These are phyloP conservation scores for Beta lomatogona DNA, from an alignment of 179 eudicot species.

Conservation along the genomic window DNA sequence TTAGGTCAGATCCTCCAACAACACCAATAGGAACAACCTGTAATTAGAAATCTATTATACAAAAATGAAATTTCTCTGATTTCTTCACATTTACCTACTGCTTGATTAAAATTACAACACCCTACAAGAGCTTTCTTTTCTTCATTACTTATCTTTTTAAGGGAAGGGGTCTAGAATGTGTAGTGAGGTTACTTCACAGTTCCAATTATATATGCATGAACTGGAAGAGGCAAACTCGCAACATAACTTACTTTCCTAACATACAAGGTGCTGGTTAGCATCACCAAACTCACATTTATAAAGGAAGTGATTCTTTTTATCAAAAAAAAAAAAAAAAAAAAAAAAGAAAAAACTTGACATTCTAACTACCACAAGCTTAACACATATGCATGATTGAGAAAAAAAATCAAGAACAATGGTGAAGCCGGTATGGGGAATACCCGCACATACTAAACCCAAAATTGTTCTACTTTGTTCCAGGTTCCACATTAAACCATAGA, in stretches of 20 bases:
- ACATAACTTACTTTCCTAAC: not conserved
- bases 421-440: not conserved
- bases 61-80: not conserved
- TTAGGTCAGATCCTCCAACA: constrained; percentile 95
- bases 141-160: not conserved
- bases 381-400: not conserved
- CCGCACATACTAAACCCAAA: not conserved
- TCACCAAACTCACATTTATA: not conserved
- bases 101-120: not conserved
- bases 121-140: not conserved
- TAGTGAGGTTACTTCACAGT: not conserved
- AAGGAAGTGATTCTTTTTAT: not conserved
- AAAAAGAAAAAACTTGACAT: not conserved
- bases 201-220: not conserved
- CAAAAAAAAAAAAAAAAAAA: not conserved
- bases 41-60: constrained; percentile 20
- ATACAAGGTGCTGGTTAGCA: not conserved
- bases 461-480: not conserved
- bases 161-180: not conserved
- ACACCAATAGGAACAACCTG: constrained; percentile 91
- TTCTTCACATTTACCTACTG: not conserved
- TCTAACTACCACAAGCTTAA: not conserved
- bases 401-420: not conserved
- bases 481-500: not conserved
- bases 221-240: not conserved